phyloP scores from a whole-genome alignment of 441 rosid species.

The Bocquillonia castaneifolia region DNA sequence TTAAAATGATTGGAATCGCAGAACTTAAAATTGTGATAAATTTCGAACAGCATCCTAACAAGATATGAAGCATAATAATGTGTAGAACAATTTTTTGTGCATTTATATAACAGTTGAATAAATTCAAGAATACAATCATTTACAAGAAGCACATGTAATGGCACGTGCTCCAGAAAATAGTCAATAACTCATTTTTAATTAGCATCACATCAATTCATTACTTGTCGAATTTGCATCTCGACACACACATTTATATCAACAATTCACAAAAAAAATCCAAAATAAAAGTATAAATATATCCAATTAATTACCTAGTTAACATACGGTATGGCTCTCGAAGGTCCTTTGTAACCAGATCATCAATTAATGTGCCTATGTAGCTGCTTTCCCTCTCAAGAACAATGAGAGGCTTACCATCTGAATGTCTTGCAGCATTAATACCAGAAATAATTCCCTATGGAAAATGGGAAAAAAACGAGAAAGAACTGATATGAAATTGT shows the following conservation, averaged over 20 bases:
- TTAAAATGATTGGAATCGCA: no score
- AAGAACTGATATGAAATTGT: not conserved
- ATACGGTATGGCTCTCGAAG: slow-evolving; percentile 97
- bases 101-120: no score
- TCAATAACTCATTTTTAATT: not conserved
- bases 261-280: not conserved
- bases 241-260: slow-evolving; percentile 6
- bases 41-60: no score
- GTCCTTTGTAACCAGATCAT: slow-evolving; percentile 92
- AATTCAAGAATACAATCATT: not conserved
- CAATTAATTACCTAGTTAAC: slow-evolving; percentile 70
- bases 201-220: not conserved
- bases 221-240: slow-evolving; percentile 5
- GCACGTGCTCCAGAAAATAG: not conserved
- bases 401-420: slow-evolving; percentile 70
- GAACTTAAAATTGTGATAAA: no score
- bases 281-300: not conserved
- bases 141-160: not conserved
- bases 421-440: slow-evolving; percentile 87
- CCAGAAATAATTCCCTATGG: slow-evolving; percentile 88
- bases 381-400: slow-evolving; percentile 98
- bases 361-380: slow-evolving; percentile 85
- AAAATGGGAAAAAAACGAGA: slow-evolving; percentile 8
- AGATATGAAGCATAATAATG: not conserved
- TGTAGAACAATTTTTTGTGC: no score